phyloP scores from a whole-genome alignment of 139 green algal species.

The Closterium sp. region DNA sequence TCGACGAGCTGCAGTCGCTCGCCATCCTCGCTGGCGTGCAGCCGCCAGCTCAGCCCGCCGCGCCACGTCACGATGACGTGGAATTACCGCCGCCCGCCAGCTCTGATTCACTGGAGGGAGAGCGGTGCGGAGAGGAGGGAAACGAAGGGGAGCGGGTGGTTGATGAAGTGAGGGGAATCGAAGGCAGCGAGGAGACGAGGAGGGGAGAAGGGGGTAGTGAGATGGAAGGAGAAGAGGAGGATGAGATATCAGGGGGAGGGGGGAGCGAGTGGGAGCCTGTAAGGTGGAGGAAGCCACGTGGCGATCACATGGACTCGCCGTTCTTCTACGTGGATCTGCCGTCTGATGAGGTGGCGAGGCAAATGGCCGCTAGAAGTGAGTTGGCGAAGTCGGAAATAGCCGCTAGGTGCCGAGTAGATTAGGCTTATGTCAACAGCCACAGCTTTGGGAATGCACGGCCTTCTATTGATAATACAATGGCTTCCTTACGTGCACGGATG shows the following conservation, averaged over 20 bases:
- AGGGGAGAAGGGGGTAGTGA: neutral
- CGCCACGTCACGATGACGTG: neutral
- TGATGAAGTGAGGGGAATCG: neutral
- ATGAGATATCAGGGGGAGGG: neutral
- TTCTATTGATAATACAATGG: too few relatives aligned
- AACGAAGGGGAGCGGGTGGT: neutral
- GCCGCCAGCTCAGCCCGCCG: neutral
- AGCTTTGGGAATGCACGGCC: too few relatives aligned
- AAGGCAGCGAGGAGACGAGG: neutral
- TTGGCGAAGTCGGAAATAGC: neutral
- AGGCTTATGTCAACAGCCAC: too few relatives aligned
- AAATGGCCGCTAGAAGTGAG: slow-evolving; percentile 31
- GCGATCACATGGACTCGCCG: slow-evolving; percentile 42
- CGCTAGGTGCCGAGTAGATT: too few relatives aligned
- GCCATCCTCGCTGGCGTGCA: slow-evolving; percentile 13
- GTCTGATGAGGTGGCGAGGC: slow-evolving; percentile 27
- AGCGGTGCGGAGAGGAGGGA: neutral
- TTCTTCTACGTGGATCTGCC: slow-evolving; percentile 47
- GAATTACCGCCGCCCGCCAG: neutral
- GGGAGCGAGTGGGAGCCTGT: neutral
- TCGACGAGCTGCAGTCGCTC: slow-evolving; percentile 42
- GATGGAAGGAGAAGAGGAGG: neutral
- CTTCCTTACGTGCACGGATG: too few relatives aligned
- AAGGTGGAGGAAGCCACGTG: slow-evolving; percentile 21
- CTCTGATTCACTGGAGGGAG: neutral